These are phyloP conservation scores for Sequoiadendron giganteum DNA, from an alignment of 75 land plant genomes.

Conservation along the genomic window DNA sequence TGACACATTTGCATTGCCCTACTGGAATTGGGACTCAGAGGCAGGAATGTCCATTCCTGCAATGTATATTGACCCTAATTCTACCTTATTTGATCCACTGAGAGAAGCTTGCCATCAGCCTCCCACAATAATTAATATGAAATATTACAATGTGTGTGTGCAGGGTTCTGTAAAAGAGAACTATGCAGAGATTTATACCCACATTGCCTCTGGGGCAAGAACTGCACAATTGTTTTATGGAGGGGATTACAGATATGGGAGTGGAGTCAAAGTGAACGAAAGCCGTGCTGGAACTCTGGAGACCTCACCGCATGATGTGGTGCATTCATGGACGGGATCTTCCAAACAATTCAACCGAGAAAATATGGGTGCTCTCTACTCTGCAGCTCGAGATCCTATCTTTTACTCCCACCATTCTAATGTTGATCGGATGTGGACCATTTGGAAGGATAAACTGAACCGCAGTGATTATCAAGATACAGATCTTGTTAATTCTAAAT, in stretches of 20 bases:
- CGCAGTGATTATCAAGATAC: neutral
- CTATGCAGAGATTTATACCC: too few species aligned
- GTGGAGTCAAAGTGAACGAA: too few species aligned
- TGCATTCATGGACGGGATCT: neutral
- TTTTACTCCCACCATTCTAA: too few species aligned
- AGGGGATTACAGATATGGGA: too few species aligned
- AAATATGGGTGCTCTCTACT: neutral
- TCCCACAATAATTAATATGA: conserved; percentile 34
- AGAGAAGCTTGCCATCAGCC: conserved; percentile 42
- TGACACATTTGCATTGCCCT: conserved; percentile 61
- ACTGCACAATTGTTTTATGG: too few species aligned
- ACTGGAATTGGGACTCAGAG: conserved; percentile 73
- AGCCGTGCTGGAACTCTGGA: too few species aligned
- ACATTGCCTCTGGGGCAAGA: too few species aligned
- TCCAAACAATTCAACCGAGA: neutral
- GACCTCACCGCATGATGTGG: too few species aligned
- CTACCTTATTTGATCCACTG: conserved; percentile 32
- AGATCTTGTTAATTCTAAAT: neutral
- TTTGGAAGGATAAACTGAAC: too few species aligned
- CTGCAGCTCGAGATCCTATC: neutral
- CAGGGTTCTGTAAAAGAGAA: too few species aligned
- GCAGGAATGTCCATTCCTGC: conserved; percentile 37
- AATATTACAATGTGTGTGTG: too few species aligned
- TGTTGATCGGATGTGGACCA: too few species aligned
- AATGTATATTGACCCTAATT: conserved; percentile 17